Evolutionary conservation across 129 eudicot genomes (phyloP).

Genomic region (Pulicaria dysenterica): DNA sequence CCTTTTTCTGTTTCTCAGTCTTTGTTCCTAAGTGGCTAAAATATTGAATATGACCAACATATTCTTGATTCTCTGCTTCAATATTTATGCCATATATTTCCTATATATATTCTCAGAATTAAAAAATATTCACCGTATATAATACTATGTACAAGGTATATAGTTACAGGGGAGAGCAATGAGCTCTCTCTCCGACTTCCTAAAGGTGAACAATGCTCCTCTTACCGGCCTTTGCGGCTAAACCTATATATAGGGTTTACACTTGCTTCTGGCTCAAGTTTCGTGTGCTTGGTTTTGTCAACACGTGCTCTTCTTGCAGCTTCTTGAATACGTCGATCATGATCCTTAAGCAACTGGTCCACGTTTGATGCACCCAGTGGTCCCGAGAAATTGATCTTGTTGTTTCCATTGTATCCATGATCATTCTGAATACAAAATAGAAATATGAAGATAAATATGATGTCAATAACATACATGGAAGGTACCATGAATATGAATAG

Average conservation of each 20-base stretch:
- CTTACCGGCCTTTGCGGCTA: constrained; percentile 34
- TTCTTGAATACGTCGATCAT: constrained; percentile 77
- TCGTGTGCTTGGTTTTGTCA: constrained; percentile 45
- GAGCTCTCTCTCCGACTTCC: constrained; percentile 10
- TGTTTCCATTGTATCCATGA: constrained; percentile 50
- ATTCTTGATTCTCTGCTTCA: no score
- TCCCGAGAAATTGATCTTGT: constrained; percentile 57
- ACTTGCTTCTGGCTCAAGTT: constrained; percentile 23
- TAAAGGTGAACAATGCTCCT: no score
- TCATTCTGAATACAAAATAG: constrained; percentile 40
- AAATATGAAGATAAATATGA: neutral
- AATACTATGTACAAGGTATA: constrained; percentile 38
- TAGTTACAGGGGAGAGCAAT: constrained; percentile 19
- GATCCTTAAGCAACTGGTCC: constrained; percentile 94
- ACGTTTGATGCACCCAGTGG: constrained; percentile 64
- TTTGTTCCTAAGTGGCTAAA: no score
- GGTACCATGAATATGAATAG: neutral
- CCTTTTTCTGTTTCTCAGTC: no score
- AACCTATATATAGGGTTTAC: constrained; percentile 40
- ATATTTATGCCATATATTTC: no score
- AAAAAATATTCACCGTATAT: neutral
- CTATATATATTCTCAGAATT: neutral
- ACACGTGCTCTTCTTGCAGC: constrained; percentile 75
- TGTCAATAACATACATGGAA: neutral
- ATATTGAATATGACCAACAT: no score